Conservation (phyloP, 2,329 filamentous ascomycete species). For the Stagonosporopsis chrysanthemi region DNA sequence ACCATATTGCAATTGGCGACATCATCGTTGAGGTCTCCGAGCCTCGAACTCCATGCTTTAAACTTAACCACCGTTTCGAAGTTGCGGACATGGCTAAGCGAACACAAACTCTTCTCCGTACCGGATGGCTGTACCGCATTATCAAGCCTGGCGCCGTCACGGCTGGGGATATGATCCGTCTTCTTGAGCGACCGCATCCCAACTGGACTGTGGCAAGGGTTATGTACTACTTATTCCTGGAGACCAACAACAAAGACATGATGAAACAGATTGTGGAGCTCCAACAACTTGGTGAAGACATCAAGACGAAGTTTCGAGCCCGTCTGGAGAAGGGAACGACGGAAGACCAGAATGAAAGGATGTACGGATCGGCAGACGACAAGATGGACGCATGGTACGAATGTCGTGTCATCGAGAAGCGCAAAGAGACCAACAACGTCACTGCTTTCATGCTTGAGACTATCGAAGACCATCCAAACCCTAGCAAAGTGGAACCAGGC, state of each 20-base stretch:
- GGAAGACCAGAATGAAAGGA: slow-evolving; percentile 41
- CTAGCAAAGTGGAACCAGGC: slow-evolving; percentile 53
- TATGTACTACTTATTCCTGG: slow-evolving; percentile 68
- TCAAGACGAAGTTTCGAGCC: slow-evolving; percentile 61
- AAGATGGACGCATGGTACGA: slow-evolving; percentile 46
- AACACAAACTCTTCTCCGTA: slow-evolving; percentile 64
- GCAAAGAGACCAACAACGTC: slow-evolving; percentile 59
- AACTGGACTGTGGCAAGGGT: slow-evolving; percentile 69
- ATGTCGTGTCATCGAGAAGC: slow-evolving; percentile 59
- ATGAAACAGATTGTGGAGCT: slow-evolving; percentile 55
- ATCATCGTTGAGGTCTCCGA: slow-evolving; percentile 66
- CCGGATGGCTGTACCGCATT: slow-evolving; percentile 72
- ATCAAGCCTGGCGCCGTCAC: slow-evolving; percentile 62
- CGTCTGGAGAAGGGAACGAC: slow-evolving; percentile 59
- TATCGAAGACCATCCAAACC: slow-evolving; percentile 40
- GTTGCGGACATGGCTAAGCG: slow-evolving; percentile 67
- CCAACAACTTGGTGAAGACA: slow-evolving; percentile 57
- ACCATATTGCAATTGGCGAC: slow-evolving; percentile 61
- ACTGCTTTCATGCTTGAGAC: slow-evolving; percentile 62
- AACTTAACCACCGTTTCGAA: slow-evolving; percentile 72
- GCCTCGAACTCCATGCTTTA: slow-evolving; percentile 71
- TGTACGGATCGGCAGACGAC: slow-evolving; percentile 37
- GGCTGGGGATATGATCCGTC: slow-evolving; percentile 63
- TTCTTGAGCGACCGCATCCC: slow-evolving; percentile 64
- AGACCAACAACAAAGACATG: slow-evolving; percentile 56